Percentiles rank a stretch among this genome's conserved stretches.
These are phyloP conservation scores for Schoenoplectus triqueter DNA, from an alignment of 202 grass and related monocot species.

Conservation along the genomic window DNA sequence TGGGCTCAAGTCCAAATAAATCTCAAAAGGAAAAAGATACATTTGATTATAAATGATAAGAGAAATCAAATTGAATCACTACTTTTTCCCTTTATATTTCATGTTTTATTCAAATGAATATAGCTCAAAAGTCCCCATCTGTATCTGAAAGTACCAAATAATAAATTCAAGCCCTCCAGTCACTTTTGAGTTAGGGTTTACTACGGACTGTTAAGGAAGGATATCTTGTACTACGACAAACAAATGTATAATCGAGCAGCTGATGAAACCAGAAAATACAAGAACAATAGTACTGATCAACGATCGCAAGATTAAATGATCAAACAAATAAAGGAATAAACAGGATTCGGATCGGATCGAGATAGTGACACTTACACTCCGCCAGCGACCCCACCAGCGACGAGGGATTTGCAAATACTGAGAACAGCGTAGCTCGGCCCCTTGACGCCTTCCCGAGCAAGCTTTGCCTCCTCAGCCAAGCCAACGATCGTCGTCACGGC, in stretches of 20 bases:
- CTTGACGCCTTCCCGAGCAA: constrained; percentile 88
- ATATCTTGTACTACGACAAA: neutral
- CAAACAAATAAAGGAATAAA: neutral
- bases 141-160: neutral
- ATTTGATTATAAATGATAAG: neutral
- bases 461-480: constrained; percentile 99
- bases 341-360: neutral
- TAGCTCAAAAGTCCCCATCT: neutral
- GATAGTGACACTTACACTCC: constrained; percentile 67
- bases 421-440: constrained; percentile 75
- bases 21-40: neutral
- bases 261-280: neutral
- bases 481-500: constrained; percentile 95
- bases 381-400: constrained; percentile 90
- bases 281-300: neutral
- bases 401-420: constrained; percentile 84
- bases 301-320: constrained; percentile 12
- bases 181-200: constrained; percentile 26
- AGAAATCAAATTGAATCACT: neutral
- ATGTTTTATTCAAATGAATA: neutral
- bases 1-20: neutral
- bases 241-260: neutral
- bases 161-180: neutral
- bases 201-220: neutral
- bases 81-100: neutral